These are phyloP conservation scores for Pyronema domesticum DNA, from an alignment of 495 filamentous ascomycete genomes.

Conservation along the genomic window DNA sequence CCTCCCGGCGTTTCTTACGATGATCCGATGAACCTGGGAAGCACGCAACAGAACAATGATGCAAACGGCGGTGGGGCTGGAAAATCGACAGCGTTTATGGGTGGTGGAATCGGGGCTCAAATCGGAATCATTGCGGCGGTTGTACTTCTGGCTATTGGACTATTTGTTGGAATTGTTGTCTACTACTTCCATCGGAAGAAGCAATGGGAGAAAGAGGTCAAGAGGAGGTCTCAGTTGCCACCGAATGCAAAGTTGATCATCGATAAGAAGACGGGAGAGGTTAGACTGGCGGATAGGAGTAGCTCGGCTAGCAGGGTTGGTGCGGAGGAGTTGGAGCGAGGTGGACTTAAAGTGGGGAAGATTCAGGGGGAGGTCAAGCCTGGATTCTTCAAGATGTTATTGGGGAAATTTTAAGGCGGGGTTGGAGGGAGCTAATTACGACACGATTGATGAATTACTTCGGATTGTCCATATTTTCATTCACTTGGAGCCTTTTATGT, in stretches of 20 bases:
- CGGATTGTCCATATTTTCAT: no score
- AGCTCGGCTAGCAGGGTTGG: background rate
- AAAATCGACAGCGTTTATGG: slow-evolving; percentile 19
- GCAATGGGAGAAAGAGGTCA: slow-evolving; percentile 17
- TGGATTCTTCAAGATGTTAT: background rate
- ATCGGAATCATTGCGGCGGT: slow-evolving; percentile 22
- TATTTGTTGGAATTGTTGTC: slow-evolving; percentile 11
- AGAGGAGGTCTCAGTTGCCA: background rate
- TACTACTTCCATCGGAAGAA: slow-evolving; percentile 20
- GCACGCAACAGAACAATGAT: background rate
- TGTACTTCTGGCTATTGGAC: slow-evolving; percentile 15
- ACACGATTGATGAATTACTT: no score
- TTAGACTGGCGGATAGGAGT: background rate
- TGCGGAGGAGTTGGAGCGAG: slow-evolving; percentile 1
- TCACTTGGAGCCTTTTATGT: no score
- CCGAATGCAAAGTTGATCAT: background rate
- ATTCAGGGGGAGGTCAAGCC: slow-evolving; percentile 2
- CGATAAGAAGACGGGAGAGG: background rate
- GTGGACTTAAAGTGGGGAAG: background rate
- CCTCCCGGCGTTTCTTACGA: slow-evolving; percentile 13
- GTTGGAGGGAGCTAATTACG: no score
- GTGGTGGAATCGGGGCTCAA: slow-evolving; percentile 19
- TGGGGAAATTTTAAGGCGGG: background rate
- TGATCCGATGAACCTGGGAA: background rate
- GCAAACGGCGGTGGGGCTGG: slow-evolving; percentile 12